Evolutionary conservation across 441 rosid genomes (phyloP).

Genomic region (Eutrema salsugineum): DNA sequence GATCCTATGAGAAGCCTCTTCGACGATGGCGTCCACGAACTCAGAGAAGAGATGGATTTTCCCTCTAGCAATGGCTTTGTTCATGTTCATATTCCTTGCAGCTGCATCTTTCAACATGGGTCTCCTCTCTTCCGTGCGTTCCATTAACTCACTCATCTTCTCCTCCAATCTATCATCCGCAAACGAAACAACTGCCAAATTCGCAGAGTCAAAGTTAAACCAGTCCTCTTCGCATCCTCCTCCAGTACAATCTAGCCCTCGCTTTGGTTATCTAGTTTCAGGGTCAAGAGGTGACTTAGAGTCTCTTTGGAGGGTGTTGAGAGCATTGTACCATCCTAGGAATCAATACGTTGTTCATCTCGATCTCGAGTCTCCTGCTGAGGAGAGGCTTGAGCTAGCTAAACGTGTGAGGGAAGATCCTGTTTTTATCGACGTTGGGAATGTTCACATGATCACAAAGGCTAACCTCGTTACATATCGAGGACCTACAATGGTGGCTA

Average conservation of each 20-base stretch:
- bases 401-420: slow-evolving; percentile 70
- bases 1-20: slow-evolving; percentile 24
- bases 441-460: slow-evolving; percentile 79
- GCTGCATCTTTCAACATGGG: slow-evolving; percentile 36
- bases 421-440: slow-evolving; percentile 61
- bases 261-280: slow-evolving; percentile 87
- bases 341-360: slow-evolving; percentile 92
- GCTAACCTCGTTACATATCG: slow-evolving; percentile 94
- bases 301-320: slow-evolving; percentile 91
- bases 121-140: slow-evolving; percentile 30
- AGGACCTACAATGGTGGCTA: slow-evolving; percentile 98
- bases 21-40: slow-evolving; percentile 24
- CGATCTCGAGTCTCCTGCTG: slow-evolving; percentile 85
- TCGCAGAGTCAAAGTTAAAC: slow-evolving; percentile 55
- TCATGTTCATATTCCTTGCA: slow-evolving; percentile 29
- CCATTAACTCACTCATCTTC: slow-evolving; percentile 31
- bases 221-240: slow-evolving; percentile 3
- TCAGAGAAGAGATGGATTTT: slow-evolving; percentile 34
- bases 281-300: slow-evolving; percentile 93
- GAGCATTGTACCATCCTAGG: slow-evolving; percentile 79
- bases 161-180: slow-evolving; percentile 38
- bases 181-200: slow-evolving; percentile 44
- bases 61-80: slow-evolving; percentile 31
- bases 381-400: slow-evolving; percentile 79
- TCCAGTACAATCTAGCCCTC: slow-evolving; percentile 39